phyloP scores from a whole-genome alignment of 495 filamentous ascomycete genomes.

The Apodospora peruviana region DNA sequence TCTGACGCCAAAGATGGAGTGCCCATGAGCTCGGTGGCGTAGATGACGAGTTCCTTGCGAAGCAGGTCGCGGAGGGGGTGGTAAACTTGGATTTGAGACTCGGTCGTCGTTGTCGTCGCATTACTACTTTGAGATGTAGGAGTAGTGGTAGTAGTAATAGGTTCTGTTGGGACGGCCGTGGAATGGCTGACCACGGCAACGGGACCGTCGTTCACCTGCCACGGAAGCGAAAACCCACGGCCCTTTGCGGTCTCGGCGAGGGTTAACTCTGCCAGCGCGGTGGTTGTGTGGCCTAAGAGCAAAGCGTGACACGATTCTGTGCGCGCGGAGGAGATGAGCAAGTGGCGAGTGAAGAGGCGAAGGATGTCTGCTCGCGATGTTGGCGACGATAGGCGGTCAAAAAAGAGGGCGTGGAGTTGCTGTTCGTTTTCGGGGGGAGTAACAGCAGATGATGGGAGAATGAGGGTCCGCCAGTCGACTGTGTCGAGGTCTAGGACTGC shows the following conservation, averaged over 20 bases:
- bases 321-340: slow-evolving; percentile 62
- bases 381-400: slow-evolving; percentile 57
- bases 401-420: slow-evolving; percentile 49
- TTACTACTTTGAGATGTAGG: not conserved
- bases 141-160: not conserved
- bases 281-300: slow-evolving; percentile 82
- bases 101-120: not conserved
- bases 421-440: slow-evolving; percentile 31
- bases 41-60: slow-evolving; percentile 67
- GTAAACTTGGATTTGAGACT: slow-evolving; percentile 8
- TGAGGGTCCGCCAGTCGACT: slow-evolving; percentile 37
- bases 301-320: slow-evolving; percentile 57
- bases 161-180: not conserved
- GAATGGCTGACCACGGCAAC: slow-evolving; percentile 50
- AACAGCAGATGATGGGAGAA: slow-evolving; percentile 26
- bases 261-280: slow-evolving; percentile 77
- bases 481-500: slow-evolving; percentile 40
- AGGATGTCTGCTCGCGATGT: slow-evolving; percentile 74
- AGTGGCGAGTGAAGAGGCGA: slow-evolving; percentile 58
- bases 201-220: slow-evolving; percentile 69
- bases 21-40: slow-evolving; percentile 35
- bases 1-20: slow-evolving; percentile 23
- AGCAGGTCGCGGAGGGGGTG: slow-evolving; percentile 68
- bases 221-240: slow-evolving; percentile 73
- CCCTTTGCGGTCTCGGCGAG: slow-evolving; percentile 88